These are phyloP conservation scores for Rosellinia necatrix DNA, from an alignment of 2,329 filamentous ascomycete species.

Conservation along the genomic window DNA sequence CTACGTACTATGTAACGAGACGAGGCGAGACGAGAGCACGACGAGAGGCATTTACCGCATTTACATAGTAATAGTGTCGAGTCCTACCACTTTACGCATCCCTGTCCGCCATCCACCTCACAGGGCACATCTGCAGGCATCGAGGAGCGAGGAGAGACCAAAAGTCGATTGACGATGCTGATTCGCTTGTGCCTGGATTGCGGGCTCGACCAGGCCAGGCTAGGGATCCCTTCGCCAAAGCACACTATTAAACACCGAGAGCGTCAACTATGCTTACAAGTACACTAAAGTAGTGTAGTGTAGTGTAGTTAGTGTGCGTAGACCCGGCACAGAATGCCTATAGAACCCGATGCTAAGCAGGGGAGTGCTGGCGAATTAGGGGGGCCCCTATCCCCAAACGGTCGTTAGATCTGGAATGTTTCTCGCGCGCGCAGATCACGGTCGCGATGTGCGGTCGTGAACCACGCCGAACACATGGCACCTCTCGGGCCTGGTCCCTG, in stretches of 20 bases:
- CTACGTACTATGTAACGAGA: not conserved
- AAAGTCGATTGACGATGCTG: slow-evolving; percentile 18
- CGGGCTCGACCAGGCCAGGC: slow-evolving; percentile 8
- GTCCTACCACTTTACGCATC: slow-evolving; percentile 14
- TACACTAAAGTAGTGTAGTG: too few relatives aligned
- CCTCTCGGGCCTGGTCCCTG: slow-evolving; percentile 32
- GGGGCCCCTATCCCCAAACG: too few relatives aligned
- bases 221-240: slow-evolving; percentile 12
- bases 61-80: not conserved
- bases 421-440: too few relatives aligned
- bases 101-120: slow-evolving; percentile 15
- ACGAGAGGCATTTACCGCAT: not conserved
- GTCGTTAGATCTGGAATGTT: slow-evolving; percentile 10
- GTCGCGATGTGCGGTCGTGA: slow-evolving; percentile 17
- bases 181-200: slow-evolving; percentile 28
- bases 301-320: not conserved
- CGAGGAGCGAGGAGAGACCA: not conserved
- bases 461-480: slow-evolving; percentile 35
- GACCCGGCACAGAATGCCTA: not conserved
- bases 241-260: too few relatives aligned
- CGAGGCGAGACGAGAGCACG: not conserved
- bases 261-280: too few relatives aligned
- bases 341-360: slow-evolving; percentile 4
- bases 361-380: too few relatives aligned
- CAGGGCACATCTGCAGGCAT: slow-evolving; percentile 22